Conservation (phyloP, 192 early-diverging fungal species). For the Obelidium mucronatum region DNA sequence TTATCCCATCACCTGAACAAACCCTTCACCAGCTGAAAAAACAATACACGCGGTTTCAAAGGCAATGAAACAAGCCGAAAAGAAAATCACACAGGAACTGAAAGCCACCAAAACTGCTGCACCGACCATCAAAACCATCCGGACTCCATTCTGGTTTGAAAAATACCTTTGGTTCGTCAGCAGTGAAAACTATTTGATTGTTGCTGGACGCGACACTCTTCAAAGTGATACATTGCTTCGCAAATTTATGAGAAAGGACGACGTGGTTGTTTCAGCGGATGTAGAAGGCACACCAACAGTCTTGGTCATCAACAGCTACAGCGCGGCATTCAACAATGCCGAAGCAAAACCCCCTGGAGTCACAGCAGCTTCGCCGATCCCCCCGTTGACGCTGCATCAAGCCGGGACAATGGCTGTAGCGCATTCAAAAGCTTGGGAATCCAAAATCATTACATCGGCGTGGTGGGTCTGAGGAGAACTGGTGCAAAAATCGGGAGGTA, state of each 20-base stretch:
- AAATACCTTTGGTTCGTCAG: conserved; percentile 98
- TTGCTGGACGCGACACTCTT: conserved; percentile 82
- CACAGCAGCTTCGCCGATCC: conserved; percentile 62
- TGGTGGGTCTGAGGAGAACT: conserved; percentile 94
- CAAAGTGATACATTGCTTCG: conserved; percentile 26
- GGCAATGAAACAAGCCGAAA: conserved; percentile 90
- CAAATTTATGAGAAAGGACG: conserved; percentile 70
- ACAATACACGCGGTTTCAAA: conserved; percentile 84
- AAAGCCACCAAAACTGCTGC: conserved; percentile 75
- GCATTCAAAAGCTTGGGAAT: conserved; percentile 95
- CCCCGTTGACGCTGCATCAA: conserved; percentile 91
- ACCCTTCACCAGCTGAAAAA: conserved; percentile 61
- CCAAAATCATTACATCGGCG: conserved; percentile 92
- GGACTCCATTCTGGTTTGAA: conserved; percentile 98
- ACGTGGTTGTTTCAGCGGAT: conserved; percentile 93
- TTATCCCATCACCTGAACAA: neutral
- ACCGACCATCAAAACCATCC: conserved; percentile 79
- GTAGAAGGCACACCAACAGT: conserved; percentile 91
- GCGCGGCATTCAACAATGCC: neutral
- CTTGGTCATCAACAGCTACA: conserved; percentile 78
- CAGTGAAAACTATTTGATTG: conserved; percentile 89
- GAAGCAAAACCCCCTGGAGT: conserved; percentile 22
- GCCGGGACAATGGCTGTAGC: conserved; percentile 96
- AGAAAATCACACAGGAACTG: conserved; percentile 85
- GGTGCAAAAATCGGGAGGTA: conserved; percentile 79